Conservation (phyloP, 1,284 basidiomycete genomes). For the Malassezia dermatis region DNA sequence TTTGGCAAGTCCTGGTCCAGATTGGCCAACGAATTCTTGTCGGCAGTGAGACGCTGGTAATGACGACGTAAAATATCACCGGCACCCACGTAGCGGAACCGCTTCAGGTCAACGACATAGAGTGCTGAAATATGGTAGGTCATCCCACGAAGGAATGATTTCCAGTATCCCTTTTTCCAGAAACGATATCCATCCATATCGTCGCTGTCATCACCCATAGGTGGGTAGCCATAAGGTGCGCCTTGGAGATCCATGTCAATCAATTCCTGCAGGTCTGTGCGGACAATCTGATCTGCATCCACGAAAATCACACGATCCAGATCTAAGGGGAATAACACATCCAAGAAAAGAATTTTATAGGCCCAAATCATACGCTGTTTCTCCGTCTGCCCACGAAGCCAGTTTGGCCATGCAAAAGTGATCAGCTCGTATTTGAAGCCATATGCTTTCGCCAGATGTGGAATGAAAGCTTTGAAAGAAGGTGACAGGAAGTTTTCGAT, state of each 20-base stretch:
- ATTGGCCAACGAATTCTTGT: conserved; percentile 85
- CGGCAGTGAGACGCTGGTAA: conserved; percentile 84
- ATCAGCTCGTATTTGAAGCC: conserved; percentile 91
- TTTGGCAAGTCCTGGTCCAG: conserved; percentile 63
- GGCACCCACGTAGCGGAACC: conserved; percentile 64
- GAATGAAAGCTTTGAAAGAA: conserved; percentile 91
- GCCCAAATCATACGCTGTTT: conserved; percentile 98
- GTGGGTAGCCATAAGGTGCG: conserved; percentile 60
- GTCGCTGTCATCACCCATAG: conserved; percentile 86
- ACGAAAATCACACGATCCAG: conserved; percentile 97
- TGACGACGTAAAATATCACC: conserved; percentile 80
- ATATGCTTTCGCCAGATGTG: conserved; percentile 77
- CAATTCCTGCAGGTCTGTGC: conserved; percentile 84
- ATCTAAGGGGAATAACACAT: conserved; percentile 95
- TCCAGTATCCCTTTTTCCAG: conserved; percentile 69
- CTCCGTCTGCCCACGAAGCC: conserved; percentile 89
- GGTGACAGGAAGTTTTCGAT: conserved; percentile 98
- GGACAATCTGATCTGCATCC: conserved; percentile 75
- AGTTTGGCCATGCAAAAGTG: conserved; percentile 97
- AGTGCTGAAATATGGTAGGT: conserved; percentile 55
- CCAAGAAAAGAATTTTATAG: conserved; percentile 96
- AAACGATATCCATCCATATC: conserved; percentile 95
- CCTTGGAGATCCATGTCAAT: conserved; percentile 82
- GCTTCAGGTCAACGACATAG: conserved; percentile 89
- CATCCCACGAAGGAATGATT: conserved; percentile 24